Evolutionary conservation across 441 rosid genomes (phyloP), one percentile per base, ranked within the genome.

Genomic region (Gossypium schwendimanii): DNA sequence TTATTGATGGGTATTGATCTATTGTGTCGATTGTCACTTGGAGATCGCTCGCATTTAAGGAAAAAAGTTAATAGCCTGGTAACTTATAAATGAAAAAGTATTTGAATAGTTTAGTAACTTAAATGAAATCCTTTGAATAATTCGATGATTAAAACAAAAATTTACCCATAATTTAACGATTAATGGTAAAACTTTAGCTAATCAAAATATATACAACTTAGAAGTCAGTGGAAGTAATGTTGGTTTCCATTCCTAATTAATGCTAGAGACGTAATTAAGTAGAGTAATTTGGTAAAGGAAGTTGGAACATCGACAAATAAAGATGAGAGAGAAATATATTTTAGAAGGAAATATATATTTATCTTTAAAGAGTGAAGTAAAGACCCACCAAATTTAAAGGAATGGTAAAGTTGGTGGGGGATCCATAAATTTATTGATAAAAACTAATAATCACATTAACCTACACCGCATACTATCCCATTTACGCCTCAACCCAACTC

Each of bases 401-500:
- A 24, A 14, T 26, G 26, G 41, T 20, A 36, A 55, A 44, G 60
- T 57, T 39, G 63, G 41, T 69, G 52, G 39, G 54, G 47, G 53
- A 24, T 23, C 14, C 55, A n/a, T 28, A 31, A 28, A 15, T 60
- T 15, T 44, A 45, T 49, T 71, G 65, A 60, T 59, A 70, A 44
- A 71, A 72, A 10, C 45, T 67, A 52, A 20, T 72, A 69, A 70
- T 14, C 59, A 64, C 52, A 4, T 39, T 39, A 36, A 63, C 68
- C 68, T 18, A 39, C 68, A 18, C 17, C 6, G 12, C 14, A 20
- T 63, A 20, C 68, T 49, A 63, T 63, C 68, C 26, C 53, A 58
- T 57, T 57, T 1, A 39, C 20, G 0, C 55, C 10, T 15, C 60
- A 18, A 54, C 74, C 73, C 24, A 73, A 62, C 66, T 69, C 31